phyloP scores from a whole-genome alignment of 768 basidiomycete genomes.

The Cyclocybe cylindracea region DNA sequence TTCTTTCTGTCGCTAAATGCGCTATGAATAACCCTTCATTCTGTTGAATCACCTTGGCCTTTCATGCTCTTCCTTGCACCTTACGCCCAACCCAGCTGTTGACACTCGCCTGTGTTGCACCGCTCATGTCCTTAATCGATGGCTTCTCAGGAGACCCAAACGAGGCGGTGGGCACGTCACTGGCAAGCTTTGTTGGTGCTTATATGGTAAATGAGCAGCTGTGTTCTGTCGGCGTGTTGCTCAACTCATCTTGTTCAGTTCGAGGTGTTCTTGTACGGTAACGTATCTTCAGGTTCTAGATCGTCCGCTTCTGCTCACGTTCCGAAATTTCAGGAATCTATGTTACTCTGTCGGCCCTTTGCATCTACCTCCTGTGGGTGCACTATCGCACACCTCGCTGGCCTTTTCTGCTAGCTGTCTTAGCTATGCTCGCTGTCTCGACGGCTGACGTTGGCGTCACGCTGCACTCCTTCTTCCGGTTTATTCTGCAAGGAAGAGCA shows the following conservation, averaged over 20 bases:
- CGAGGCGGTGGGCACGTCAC: slow-evolving; percentile 1
- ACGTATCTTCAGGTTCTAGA: background rate
- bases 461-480: slow-evolving; percentile 13
- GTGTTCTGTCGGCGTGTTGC: background rate
- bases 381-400: slow-evolving; percentile 10
- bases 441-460: slow-evolving; percentile 15
- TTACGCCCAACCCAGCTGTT: background rate
- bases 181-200: slow-evolving; percentile 11
- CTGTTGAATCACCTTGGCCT: background rate
- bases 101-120: background rate
- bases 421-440: slow-evolving; percentile 13
- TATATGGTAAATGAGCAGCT: slow-evolving; percentile 10
- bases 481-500: slow-evolving; percentile 4
- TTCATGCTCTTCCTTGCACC: background rate
- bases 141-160: background rate
- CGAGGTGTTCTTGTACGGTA: slow-evolving; percentile 19
- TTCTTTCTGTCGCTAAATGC: slow-evolving; percentile 10
- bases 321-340: slow-evolving; percentile 10
- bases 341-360: slow-evolving; percentile 12
- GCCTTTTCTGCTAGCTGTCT: slow-evolving; percentile 8
- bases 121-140: slow-evolving; percentile 3
- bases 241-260: slow-evolving; percentile 7
- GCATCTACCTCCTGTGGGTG: slow-evolving; percentile 11
- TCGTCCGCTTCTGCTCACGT: background rate
- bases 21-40: background rate